Conservation (phyloP, 1,284 basidiomycete genomes). For the Austroboletus rostrupii region DNA sequence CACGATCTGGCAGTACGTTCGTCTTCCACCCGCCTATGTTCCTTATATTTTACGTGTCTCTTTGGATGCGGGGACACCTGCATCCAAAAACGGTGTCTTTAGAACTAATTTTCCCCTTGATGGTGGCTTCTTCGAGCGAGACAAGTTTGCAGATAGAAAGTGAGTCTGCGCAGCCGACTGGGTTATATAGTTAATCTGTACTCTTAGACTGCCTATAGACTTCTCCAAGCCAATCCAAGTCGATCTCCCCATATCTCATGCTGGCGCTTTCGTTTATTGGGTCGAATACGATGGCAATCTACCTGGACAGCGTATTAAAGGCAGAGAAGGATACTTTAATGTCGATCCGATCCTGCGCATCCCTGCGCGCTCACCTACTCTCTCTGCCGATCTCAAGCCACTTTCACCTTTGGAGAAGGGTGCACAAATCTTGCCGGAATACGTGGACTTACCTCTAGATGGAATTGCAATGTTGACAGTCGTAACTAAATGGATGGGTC, state of each 20-base stretch:
- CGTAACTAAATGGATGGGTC: slow-evolving; percentile 97
- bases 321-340: slow-evolving; percentile 91
- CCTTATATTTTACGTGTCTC: slow-evolving; percentile 90
- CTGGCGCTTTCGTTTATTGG: slow-evolving; percentile 92
- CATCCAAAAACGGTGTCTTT: slow-evolving; percentile 84
- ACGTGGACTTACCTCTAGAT: slow-evolving; percentile 74
- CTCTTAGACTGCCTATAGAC: slow-evolving; percentile 66
- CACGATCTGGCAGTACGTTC: slow-evolving; percentile 69
- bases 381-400: slow-evolving; percentile 52
- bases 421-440: slow-evolving; percentile 44
- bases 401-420: slow-evolving; percentile 49
- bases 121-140: slow-evolving; percentile 79
- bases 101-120: slow-evolving; percentile 94
- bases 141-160: slow-evolving; percentile 75
- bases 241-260: slow-evolving; percentile 90
- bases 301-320: slow-evolving; percentile 60
- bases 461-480: slow-evolving; percentile 83
- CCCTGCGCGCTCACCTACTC: slow-evolving; percentile 69
- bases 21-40: slow-evolving; percentile 83
- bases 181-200: slow-evolving; percentile 10
- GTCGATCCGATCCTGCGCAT: slow-evolving; percentile 84
- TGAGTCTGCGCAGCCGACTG: slow-evolving; percentile 29
- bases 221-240: slow-evolving; percentile 88
- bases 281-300: slow-evolving; percentile 78
- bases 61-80: slow-evolving; percentile 84